A percentile compares a stretch with the other conserved stretches of the same genome.
These are phyloP conservation scores for Fusarium burgessii DNA, from an alignment of 2,329 filamentous ascomycete genomes.

Conservation along the genomic window DNA sequence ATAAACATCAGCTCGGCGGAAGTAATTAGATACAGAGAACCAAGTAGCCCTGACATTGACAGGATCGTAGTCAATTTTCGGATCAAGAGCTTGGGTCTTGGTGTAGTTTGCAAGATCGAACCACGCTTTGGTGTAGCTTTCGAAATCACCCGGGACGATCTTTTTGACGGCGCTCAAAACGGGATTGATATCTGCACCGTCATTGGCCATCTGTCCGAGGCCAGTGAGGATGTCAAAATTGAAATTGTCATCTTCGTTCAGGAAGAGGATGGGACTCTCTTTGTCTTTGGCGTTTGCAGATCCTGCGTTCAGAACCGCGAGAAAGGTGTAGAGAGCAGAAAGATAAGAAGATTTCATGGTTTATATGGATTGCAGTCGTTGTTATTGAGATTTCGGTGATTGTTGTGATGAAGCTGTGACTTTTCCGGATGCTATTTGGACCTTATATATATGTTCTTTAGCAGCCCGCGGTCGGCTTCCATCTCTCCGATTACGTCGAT, in stretches of 20 bases:
- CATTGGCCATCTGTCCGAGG: constrained; percentile 3
- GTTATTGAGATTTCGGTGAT: not conserved
- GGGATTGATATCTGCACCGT: constrained; percentile 46
- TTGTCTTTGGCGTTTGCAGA: not conserved
- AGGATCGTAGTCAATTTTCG: constrained; percentile 35
- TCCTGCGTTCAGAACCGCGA: not conserved
- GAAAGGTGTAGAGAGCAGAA: fast-evolving
- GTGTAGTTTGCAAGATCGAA: constrained; percentile 40
- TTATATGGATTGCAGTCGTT: not conserved
- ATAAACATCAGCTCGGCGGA: constrained; percentile 57
- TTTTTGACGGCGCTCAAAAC: constrained; percentile 48
- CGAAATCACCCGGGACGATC: constrained; percentile 41
- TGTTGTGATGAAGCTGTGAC: not conserved
- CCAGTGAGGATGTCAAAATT: constrained; percentile 34
- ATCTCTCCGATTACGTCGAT: fast-evolving
- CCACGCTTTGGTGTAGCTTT: constrained; percentile 41
- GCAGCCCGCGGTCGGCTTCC: fast-evolving
- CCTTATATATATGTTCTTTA: not conserved
- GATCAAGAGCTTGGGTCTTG: constrained; percentile 33
- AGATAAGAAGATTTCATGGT: constrained; percentile 1
- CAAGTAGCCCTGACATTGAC: constrained; percentile 42
- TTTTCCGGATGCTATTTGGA: fast-evolving
- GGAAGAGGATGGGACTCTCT: constrained; percentile 9
- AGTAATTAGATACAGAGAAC: constrained; percentile 58
- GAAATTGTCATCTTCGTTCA: constrained; percentile 24